These are phyloP conservation scores for Blastomyces gilchristii DNA, from an alignment of 2,329 filamentous ascomycete species.

Conservation along the genomic window DNA sequence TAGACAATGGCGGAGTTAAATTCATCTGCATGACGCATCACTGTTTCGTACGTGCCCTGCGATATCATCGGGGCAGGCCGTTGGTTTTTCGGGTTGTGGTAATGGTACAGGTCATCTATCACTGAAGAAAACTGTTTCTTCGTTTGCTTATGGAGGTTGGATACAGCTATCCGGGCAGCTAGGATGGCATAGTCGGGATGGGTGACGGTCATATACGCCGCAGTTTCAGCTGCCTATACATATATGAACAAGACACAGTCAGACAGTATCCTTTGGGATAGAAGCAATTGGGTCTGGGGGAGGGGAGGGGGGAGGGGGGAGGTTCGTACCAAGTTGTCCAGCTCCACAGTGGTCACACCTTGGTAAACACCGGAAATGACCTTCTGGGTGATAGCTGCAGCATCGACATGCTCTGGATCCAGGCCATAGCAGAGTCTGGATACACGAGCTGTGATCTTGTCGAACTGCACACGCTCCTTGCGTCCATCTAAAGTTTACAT, in stretches of 20 bases:
- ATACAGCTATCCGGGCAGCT: slow-evolving; percentile 94
- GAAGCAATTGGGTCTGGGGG: not conserved
- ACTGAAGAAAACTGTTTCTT: slow-evolving; percentile 99
- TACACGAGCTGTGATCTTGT: slow-evolving; percentile 99
- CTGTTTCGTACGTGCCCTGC: slow-evolving; percentile 74
- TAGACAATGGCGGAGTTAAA: slow-evolving; percentile 98
- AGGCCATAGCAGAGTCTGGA: slow-evolving; percentile 96
- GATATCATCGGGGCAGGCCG: slow-evolving; percentile 89
- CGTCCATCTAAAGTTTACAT: slow-evolving; percentile 63
- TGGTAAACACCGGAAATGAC: slow-evolving; percentile 99
- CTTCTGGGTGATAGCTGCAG: slow-evolving; percentile 96
- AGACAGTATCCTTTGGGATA: slow-evolving; percentile 5
- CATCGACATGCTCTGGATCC: slow-evolving; percentile 90
- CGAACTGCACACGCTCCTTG: slow-evolving; percentile 99
- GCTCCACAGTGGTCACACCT: slow-evolving; percentile 89
- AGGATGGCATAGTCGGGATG: slow-evolving; percentile 99
- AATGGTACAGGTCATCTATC: slow-evolving; percentile 85
- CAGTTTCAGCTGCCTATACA: slow-evolving; percentile 84
- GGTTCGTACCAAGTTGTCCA: slow-evolving; percentile 79
- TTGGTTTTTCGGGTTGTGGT: slow-evolving; percentile 87
- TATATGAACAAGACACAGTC: not conserved
- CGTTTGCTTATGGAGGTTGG: slow-evolving; percentile 99
- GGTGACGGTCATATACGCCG: slow-evolving; percentile 98
- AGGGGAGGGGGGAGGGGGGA: no score
- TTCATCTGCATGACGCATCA: slow-evolving; percentile 94